Base-by-base conservation (phyloP, 2,329 filamentous ascomycete species). In the Cladophialophora psammophila region DNA sequence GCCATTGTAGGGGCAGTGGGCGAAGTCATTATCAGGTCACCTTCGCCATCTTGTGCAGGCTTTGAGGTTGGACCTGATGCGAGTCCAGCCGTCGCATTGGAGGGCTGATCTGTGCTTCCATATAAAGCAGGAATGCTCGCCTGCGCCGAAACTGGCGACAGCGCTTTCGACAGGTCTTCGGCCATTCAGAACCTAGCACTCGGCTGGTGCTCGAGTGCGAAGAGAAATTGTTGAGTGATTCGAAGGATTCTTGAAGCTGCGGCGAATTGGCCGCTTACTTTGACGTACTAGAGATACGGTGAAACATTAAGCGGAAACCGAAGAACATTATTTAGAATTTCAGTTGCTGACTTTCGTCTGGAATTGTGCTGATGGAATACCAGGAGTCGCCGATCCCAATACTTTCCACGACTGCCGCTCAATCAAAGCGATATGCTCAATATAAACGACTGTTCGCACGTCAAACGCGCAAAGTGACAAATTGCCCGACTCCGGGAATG, bases 401-500 rank as follows among this genome's bases (percentile, higher is more conserved):
- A 12, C 32, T 26, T 13, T 55, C n/a, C 50, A 53, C n/a, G 5
- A 35, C 15, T 20, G 9, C 34, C 34, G 18, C 53, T 18, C 20
- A n/a, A 15, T 56, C 12, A 36, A 36, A 38, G n/a, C 18, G 20
- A 10, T 50, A 26, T 12, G 26, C 45, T n/a, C 35, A 35, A 35
- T 26, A 50, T 36, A 32, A 40, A 38, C 5, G 36, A 36, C 13
- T 38, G 20, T 8, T n/a, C 15, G 12, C 8, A 18, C 7, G 9
- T 70, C 52, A 68, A 6, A 62, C 56, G 10, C 60, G 62, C 38
- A 71, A 18, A n/a, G 64, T 73, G 31, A 86, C 83, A 72, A 84
- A 85, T 72, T 85, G 82, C 1, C 85, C 85, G 65, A 85, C 73
- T 9, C 79, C 82, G 4, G 84, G 85, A 20, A 86, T 80, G 5